Base-by-base conservation (phyloP, 495 filamentous ascomycete species). In the Cenococcum geophilum region DNA sequence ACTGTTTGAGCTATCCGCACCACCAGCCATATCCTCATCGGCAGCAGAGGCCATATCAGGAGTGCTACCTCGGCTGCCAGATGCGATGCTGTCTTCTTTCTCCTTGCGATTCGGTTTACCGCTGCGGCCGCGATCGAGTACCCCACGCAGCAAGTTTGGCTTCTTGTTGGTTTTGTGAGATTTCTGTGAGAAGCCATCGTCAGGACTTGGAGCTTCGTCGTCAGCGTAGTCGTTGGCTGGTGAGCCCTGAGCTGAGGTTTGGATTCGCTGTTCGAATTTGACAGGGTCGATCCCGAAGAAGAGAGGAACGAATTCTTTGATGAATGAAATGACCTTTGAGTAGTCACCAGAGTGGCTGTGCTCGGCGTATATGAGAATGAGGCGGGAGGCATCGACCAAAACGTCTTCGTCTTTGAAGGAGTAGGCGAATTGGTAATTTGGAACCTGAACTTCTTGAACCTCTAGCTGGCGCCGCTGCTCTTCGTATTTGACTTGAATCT, bases 221-320 rank as follows among this genome's bases (percentile, higher is more conserved):
- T 92, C 91, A 18, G 89, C 86, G 11, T 79, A 78, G 58, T 95
- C 91, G 27, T 76, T 86, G 73, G 67, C 80, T 70, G 71, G 82
- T 76, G 72, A 85, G 61, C 64, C 82, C 72, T 75, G 74, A 23
- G 85, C 82, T 27, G 89, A 81, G 64, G 88, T 87, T 59, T 83
- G 82, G 63, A 96, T 83, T 55, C 83, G 82, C n/a, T 86, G 80
- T 59, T 89, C 82, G 60, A 96, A 89, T 20, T 80, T 81, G 8
- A 88, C 85, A 4, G 82, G 81, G 50, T 92, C 82, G 62, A 97
- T 77, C 45, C 88, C 90, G 64, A 97, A 97, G 78, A 97, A 97
- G 0, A 83, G 76, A 0, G 91, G 85, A 57, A 97, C 83, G 64
- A 97, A 96, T 25, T 87, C 86, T 69, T 89, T 88, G 63, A 97